A percentile compares a stretch with the other conserved stretches of the same genome.
Evolutionary conservation across 441 rosid species (phyloP).

Genomic region (Gossypium lobatum): DNA sequence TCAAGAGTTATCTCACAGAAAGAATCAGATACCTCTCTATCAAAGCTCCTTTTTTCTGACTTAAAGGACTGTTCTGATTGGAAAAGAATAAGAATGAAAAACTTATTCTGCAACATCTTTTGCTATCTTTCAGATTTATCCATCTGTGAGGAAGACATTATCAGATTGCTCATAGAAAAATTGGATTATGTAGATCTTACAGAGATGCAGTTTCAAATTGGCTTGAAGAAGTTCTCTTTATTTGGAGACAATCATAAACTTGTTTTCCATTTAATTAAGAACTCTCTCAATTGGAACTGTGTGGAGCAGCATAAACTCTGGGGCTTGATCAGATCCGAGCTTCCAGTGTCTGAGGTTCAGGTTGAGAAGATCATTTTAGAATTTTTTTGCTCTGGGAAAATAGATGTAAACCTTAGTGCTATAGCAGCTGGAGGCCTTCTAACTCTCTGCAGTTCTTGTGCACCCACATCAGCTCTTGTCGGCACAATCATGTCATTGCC

Average conservation of each 20-base stretch:
- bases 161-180: conserved; percentile 30
- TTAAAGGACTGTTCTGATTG: conserved; percentile 29
- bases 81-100: conserved; percentile 24
- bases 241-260: conserved; percentile 35
- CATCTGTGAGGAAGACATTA: conserved; percentile 21
- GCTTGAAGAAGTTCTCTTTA: conserved; percentile 31
- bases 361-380: conserved; percentile 42
- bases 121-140: conserved; percentile 38
- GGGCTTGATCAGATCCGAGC: conserved; percentile 44
- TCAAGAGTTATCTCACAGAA: conserved; percentile 15
- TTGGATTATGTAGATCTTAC: conserved; percentile 39
- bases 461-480: conserved; percentile 42
- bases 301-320: conserved; percentile 48
- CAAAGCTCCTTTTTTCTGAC: conserved; percentile 29
- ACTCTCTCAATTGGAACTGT: conserved; percentile 34
- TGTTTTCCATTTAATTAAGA: conserved; percentile 32
- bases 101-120: conserved; percentile 25
- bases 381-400: conserved; percentile 27
- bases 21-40: conserved; percentile 22
- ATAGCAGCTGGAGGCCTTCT: conserved; percentile 46
- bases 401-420: conserved; percentile 32
- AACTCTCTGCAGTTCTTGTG: conserved; percentile 30
- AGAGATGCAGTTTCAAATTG: conserved; percentile 35
- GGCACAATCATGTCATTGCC: conserved; percentile 40
- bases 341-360: conserved; percentile 30